These are phyloP conservation scores for Arachnopeziza araneosa DNA, from an alignment of 2,329 filamentous ascomycete genomes.

Conservation along the genomic window DNA sequence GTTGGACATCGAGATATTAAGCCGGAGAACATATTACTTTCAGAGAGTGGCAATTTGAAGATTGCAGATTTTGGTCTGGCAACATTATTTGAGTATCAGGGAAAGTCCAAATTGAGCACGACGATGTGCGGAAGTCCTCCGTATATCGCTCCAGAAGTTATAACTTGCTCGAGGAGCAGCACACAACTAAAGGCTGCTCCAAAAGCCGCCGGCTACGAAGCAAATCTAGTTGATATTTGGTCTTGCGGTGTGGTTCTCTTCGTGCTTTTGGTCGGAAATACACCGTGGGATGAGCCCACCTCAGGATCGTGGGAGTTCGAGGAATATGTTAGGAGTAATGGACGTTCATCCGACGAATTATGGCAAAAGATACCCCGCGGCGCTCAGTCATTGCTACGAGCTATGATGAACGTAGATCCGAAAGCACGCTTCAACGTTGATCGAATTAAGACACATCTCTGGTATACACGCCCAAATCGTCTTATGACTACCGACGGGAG, in stretches of 20 bases:
- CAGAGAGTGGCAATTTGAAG: slow-evolving; percentile 79
- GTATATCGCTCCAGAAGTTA: slow-evolving; percentile 94
- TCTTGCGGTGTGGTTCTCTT: slow-evolving; percentile 98
- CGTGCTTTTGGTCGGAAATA: slow-evolving; percentile 90
- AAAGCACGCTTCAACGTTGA: slow-evolving; percentile 75
- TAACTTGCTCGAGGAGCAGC: slow-evolving; percentile 43
- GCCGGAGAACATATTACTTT: slow-evolving; percentile 92
- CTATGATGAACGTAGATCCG: slow-evolving; percentile 84
- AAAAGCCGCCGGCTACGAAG: slow-evolving; percentile 58
- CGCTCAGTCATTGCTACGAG: slow-evolving; percentile 75
- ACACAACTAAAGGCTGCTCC: slow-evolving; percentile 41
- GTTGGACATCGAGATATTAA: slow-evolving; percentile 90
- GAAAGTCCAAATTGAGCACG: slow-evolving; percentile 71
- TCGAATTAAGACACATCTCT: slow-evolving; percentile 84
- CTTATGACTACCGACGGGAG: slow-evolving; percentile 70
- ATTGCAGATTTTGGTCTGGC: slow-evolving; percentile 96
- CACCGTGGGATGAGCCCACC: slow-evolving; percentile 94
- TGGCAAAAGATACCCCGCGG: slow-evolving; percentile 74
- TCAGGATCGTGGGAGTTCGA: slow-evolving; percentile 82
- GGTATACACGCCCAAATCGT: slow-evolving; percentile 81
- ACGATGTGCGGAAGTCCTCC: slow-evolving; percentile 95
- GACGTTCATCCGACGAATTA: slow-evolving; percentile 77
- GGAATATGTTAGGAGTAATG: slow-evolving; percentile 75
- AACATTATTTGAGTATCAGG: slow-evolving; percentile 86
- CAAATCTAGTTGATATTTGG: slow-evolving; percentile 90